Conservation (phyloP, 2,329 filamentous ascomycete genomes). For the Didymosphaeria variabile region DNA sequence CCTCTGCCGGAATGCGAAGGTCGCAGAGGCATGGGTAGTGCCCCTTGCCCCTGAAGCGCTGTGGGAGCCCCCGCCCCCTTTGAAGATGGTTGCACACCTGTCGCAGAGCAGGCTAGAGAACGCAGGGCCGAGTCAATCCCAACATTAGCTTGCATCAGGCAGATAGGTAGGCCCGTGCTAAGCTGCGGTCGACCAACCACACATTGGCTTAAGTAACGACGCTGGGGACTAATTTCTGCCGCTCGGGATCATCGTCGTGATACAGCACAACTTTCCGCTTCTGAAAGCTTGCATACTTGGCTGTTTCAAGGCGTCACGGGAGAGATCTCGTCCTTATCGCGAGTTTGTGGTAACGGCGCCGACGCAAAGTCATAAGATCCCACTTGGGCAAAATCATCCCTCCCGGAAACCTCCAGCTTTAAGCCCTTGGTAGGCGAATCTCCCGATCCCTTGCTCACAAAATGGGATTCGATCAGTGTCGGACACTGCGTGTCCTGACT, state of each 20-base stretch:
- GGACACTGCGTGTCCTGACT: constrained; percentile 1
- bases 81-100: not conserved
- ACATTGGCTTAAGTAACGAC: not conserved
- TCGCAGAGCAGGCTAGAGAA: not conserved
- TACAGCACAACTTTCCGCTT: not conserved
- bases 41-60: no score
- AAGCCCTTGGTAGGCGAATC: not conserved
- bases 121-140: no score
- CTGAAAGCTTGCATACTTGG: not conserved
- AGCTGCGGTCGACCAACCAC: not conserved
- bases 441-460: not conserved
- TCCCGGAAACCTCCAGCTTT: not conserved
- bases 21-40: no score
- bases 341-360: not conserved
- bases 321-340: not conserved
- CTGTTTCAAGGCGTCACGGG: not conserved
- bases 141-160: no score
- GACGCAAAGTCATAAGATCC: not conserved
- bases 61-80: no score
- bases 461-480: not conserved
- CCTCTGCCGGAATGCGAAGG: no score
- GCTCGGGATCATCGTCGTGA: not conserved
- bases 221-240: not conserved
- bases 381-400: not conserved
- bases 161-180: no score